These are phyloP conservation scores for Hypomontagnella submonticulosa DNA, from an alignment of 495 filamentous ascomycete genomes.

Conservation along the genomic window DNA sequence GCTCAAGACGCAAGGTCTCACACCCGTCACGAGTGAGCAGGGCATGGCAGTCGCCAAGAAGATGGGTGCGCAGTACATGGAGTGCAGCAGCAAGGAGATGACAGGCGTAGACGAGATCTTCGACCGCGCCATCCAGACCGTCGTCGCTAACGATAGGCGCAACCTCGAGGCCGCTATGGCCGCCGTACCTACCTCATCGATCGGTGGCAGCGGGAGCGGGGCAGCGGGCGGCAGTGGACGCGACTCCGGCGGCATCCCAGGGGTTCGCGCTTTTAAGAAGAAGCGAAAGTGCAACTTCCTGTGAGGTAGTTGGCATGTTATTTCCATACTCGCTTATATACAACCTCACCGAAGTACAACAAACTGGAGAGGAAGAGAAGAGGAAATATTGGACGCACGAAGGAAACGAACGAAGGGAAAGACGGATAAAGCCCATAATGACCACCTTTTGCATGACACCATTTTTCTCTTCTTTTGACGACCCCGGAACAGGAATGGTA, in stretches of 20 bases:
- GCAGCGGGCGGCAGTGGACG: slow-evolving; percentile 29
- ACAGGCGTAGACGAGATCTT: slow-evolving; percentile 95
- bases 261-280: slow-evolving; percentile 56
- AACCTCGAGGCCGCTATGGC: slow-evolving; percentile 56
- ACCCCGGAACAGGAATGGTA: slow-evolving; percentile 25
- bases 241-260: slow-evolving; percentile 47
- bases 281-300: slow-evolving; percentile 79
- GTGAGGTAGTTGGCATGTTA: slow-evolving; percentile 53
- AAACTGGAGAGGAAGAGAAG: slow-evolving; percentile 4
- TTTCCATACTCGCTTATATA: neutral
- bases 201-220: slow-evolving; percentile 15
- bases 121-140: slow-evolving; percentile 84
- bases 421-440: slow-evolving; percentile 33
- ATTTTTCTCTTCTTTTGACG: slow-evolving; percentile 14
- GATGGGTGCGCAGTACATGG: slow-evolving; percentile 95
- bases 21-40: slow-evolving; percentile 91
- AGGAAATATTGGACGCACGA: slow-evolving; percentile 39
- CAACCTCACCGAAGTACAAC: neutral
- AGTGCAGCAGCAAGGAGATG: slow-evolving; percentile 99
- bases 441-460: slow-evolving; percentile 46
- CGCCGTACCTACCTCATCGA: slow-evolving; percentile 44
- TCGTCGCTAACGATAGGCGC: slow-evolving; percentile 74
- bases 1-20: slow-evolving; percentile 96
- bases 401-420: slow-evolving; percentile 25
- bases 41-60: slow-evolving; percentile 85